Percentiles rank a stretch among this genome's conserved stretches.
These are phyloP conservation scores for Pachyrhizus erosus DNA, from an alignment of 306 rosid genomes.

Conservation along the genomic window DNA sequence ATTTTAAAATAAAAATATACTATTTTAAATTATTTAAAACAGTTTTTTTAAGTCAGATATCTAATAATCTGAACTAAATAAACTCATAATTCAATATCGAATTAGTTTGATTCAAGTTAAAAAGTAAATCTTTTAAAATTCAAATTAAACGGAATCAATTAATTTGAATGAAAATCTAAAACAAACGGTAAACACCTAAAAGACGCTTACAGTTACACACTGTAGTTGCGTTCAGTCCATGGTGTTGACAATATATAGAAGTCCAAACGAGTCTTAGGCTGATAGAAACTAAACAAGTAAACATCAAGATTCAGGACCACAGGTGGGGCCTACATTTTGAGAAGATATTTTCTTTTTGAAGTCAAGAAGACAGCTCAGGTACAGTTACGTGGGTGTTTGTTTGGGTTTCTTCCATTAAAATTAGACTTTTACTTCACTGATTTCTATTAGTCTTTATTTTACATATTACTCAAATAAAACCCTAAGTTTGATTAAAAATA, in stretches of 20 bases:
- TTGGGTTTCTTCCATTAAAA: neutral
- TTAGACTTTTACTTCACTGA: neutral
- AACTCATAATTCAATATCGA: no score
- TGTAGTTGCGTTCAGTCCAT: neutral
- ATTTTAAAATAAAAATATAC: no score
- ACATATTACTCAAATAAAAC: neutral
- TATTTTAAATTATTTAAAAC: no score
- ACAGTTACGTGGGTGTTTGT: neutral
- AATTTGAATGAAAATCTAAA: no score
- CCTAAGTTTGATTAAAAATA: neutral
- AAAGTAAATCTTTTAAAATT: no score
- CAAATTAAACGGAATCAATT: no score
- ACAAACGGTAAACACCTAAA: no score
- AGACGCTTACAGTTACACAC: neutral
- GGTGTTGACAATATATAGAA: neutral
- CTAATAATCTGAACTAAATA: no score
- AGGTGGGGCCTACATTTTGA: constrained; percentile 31
- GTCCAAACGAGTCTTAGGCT: neutral
- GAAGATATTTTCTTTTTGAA: no score
- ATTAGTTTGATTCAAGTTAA: no score
- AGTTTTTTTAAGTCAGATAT: no score
- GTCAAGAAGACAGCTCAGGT: neutral
- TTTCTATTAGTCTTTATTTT: neutral
- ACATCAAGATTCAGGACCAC: constrained; percentile 34
- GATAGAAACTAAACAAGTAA: neutral